Evolutionary conservation across 768 basidiomycete genomes (phyloP), one percentile per base, ranked within the genome.

Genomic region (Lactifluus piperatus): DNA sequence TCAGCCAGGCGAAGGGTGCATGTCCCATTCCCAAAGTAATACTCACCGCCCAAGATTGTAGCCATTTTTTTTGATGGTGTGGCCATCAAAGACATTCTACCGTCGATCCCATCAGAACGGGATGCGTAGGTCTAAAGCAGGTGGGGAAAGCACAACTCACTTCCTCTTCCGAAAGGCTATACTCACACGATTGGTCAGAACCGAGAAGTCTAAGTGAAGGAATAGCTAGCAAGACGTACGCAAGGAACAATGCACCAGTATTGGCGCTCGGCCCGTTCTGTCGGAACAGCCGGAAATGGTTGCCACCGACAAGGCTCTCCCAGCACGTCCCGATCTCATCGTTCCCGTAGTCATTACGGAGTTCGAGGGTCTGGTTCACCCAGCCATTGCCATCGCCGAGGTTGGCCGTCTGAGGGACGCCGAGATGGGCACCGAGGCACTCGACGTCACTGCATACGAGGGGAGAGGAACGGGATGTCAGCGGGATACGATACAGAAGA

Each of bases 331-430:
- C 79, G 1, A 70, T 3, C 3, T 39, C 58, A 2, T 69, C 22
- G 22, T 65, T 61, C 58, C 72, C 77, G 47, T 71, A 79, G 54
- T 79, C 78, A 62, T 77, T 65, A 41, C 79, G 74, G 49, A 79
- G 66, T 62, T 79, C 77, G 26, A 73, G 43, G 22, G 74, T 75
- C 62, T 79, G 77, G 53, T 77, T 72, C 50, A 75, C 71, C 57
- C 65, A 72, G 13, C 76, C 76, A 26, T 77, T 70, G 0, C 78
- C 78, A 47, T 80, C 79, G 0, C 79, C 79, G 0, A 80, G 71
- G 64, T 80, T 74, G 5, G 77, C 79, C 1, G 68, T 66, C 67
- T 70, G 75, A n/a, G 67, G 70, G 43, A 44, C 67, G 1, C 74
- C 77, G 22, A 70, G 54, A 58, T 77, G 75, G 44, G 71, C 54